These are phyloP conservation scores for Globisporangium lucens DNA, from an alignment of 352 stramenopile genomes.

Conservation along the genomic window DNA sequence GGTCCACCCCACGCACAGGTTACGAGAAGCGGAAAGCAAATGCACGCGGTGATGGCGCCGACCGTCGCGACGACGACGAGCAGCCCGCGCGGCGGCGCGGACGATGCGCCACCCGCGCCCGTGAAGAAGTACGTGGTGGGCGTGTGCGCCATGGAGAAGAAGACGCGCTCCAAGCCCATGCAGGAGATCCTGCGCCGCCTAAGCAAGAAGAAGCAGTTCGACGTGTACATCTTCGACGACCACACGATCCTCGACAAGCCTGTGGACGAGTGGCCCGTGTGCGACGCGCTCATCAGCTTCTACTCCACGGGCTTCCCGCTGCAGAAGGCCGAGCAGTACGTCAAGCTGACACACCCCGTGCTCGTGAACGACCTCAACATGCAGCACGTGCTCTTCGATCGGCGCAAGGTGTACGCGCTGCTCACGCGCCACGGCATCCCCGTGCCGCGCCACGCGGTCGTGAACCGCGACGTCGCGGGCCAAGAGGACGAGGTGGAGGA, in stretches of 20 bases:
- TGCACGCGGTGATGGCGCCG: conserved; percentile 10
- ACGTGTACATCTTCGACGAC: conserved; percentile 98
- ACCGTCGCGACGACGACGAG: background rate
- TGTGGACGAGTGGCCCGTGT: conserved; percentile 94
- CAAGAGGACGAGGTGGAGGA: conserved; percentile 69
- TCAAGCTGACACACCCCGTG: conserved; percentile 93
- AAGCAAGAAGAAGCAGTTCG: conserved; percentile 91
- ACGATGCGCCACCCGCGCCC: background rate
- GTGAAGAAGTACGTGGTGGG: conserved; percentile 87
- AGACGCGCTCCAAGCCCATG: conserved; percentile 97
- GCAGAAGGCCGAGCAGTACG: conserved; percentile 96
- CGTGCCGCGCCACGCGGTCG: conserved; percentile 94
- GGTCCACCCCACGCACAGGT: background rate
- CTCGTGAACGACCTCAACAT: conserved; percentile 98
- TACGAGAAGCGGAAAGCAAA: background rate
- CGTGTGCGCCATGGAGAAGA: conserved; percentile 99
- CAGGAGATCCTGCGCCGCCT: conserved; percentile 94
- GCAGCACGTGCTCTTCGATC: conserved; percentile 95
- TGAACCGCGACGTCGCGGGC: conserved; percentile 90
- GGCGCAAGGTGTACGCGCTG: conserved; percentile 95
- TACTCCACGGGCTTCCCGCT: conserved; percentile 98
- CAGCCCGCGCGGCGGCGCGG: conserved; percentile 6
- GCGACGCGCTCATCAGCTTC: conserved; percentile 98
- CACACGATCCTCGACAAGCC: conserved; percentile 93
- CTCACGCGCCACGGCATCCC: conserved; percentile 94